Percentiles rank a stretch among this genome's conserved stretches.
These are phyloP conservation scores for Colletotrichum musae DNA, from an alignment of 2,329 filamentous ascomycete species.

Conservation along the genomic window DNA sequence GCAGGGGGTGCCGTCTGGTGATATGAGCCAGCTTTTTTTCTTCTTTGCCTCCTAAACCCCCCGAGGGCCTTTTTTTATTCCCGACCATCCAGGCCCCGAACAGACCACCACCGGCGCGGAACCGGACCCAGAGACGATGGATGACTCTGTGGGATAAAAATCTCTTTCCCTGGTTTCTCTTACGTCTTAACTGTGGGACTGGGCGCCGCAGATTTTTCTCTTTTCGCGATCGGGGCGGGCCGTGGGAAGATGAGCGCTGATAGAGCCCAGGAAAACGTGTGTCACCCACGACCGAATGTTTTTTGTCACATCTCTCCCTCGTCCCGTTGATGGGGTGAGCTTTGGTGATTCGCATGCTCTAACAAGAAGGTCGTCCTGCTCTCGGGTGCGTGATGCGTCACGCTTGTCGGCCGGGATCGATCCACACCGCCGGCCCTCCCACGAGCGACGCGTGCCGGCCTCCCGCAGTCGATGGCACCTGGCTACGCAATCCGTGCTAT, in stretches of 20 bases:
- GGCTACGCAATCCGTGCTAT: too few species aligned
- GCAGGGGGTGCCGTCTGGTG: too few species aligned
- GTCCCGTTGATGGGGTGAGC: neutral
- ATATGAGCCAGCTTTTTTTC: too few species aligned
- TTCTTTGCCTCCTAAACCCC: too few species aligned
- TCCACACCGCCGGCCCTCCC: too few species aligned
- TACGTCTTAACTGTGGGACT: conserved; percentile 38
- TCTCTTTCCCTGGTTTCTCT: conserved; percentile 30
- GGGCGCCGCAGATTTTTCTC: conserved; percentile 30
- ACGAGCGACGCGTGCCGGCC: conserved; percentile 11
- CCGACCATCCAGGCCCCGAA: neutral
- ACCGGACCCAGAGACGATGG: neutral
- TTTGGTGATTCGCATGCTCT: neutral
- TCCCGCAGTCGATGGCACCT: neutral
- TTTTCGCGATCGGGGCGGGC: conserved; percentile 25
- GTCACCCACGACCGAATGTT: conserved; percentile 17
- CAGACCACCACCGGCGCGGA: neutral
- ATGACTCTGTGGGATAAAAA: neutral
- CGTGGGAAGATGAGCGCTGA: conserved; percentile 3
- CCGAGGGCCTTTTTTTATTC: too few species aligned
- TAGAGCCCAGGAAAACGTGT: neutral
- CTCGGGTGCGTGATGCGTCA: too few species aligned
- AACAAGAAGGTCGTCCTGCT: neutral
- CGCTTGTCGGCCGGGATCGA: too few species aligned
- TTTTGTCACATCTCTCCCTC: conserved; percentile 10